A percentile compares a stretch with the other conserved stretches of the same genome.
phyloP scores from a whole-genome alignment of 352 stramenopile genomes.

The Pythium chondricola region DNA sequence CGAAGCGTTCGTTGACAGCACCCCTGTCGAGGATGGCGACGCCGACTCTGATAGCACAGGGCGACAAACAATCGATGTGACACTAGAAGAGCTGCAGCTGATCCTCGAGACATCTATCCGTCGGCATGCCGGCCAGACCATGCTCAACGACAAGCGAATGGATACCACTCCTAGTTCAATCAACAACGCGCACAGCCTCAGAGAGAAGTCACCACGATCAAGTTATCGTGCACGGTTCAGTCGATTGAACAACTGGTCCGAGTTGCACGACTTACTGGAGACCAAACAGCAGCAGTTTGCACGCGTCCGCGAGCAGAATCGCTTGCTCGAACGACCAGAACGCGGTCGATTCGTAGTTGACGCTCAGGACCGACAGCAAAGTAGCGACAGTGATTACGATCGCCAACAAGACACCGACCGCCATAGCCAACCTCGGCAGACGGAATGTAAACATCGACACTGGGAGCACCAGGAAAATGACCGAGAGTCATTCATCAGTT shows the following conservation, averaged over 20 bases:
- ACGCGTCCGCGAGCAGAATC: conserved; percentile 2
- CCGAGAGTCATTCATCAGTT: no score
- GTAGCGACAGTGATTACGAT: no score
- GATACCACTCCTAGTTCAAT: no score
- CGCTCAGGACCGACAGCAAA: no score
- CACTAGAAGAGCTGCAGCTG: conserved; percentile 42
- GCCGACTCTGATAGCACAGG: conserved; percentile 1
- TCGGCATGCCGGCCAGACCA: conserved; percentile 20
- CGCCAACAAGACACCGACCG: no score
- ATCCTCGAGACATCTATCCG: conserved; percentile 54
- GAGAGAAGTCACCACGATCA: no score
- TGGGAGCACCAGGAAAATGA: no score
- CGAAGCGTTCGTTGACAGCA: conserved; percentile 37
- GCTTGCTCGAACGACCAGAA: not conserved
- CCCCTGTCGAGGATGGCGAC: conserved; percentile 2
- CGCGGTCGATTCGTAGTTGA: no score
- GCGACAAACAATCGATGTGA: conserved; percentile 1
- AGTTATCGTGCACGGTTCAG: no score
- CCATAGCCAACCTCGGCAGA: no score
- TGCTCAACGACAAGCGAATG: not conserved
- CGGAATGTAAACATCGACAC: no score
- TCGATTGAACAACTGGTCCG: not conserved
- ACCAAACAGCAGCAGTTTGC: conserved; percentile 10
- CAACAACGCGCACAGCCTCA: no score
- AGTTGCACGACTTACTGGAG: conserved; percentile 6